These are phyloP conservation scores for Fagopyrum tataricum DNA, from an alignment of 148 eudicot genomes.

Conservation along the genomic window DNA sequence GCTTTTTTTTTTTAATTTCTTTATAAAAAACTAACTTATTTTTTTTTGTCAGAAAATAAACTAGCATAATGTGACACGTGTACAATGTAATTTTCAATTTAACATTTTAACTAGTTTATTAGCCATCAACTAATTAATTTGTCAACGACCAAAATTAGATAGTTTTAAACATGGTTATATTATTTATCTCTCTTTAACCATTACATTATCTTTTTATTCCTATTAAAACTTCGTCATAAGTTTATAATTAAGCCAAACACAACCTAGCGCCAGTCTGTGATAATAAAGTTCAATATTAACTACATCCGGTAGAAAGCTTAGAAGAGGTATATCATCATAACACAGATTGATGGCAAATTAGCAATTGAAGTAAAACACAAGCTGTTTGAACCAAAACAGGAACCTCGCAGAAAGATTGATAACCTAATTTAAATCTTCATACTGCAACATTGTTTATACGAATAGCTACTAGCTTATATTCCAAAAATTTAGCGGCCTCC, in stretches of 20 bases:
- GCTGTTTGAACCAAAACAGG: not conserved
- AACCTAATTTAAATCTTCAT: not conserved
- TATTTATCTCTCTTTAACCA: too few relatives aligned
- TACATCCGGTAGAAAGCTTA: not conserved
- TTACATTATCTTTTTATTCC: too few relatives aligned
- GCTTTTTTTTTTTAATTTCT: too few relatives aligned
- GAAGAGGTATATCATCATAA: not conserved
- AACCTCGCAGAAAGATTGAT: not conserved
- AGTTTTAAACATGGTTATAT: too few relatives aligned
- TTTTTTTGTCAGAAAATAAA: too few relatives aligned
- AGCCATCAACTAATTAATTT: too few relatives aligned
- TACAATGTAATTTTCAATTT: too few relatives aligned
- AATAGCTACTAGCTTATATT: not conserved
- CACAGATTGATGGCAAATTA: not conserved
- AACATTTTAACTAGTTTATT: too few relatives aligned
- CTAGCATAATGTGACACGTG: too few relatives aligned
- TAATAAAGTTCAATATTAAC: not conserved
- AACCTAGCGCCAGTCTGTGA: not conserved
- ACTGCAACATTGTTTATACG: conserved; percentile 14
- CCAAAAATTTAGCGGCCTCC: conserved; percentile 34
- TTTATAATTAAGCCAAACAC: not conserved
- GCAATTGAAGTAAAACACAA: not conserved
- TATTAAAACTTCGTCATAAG: too few relatives aligned
- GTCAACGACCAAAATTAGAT: too few relatives aligned
- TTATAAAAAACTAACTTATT: too few relatives aligned